Base-by-base conservation (phyloP, 129 eudicot species). In the Dittrichia graveolens region DNA sequence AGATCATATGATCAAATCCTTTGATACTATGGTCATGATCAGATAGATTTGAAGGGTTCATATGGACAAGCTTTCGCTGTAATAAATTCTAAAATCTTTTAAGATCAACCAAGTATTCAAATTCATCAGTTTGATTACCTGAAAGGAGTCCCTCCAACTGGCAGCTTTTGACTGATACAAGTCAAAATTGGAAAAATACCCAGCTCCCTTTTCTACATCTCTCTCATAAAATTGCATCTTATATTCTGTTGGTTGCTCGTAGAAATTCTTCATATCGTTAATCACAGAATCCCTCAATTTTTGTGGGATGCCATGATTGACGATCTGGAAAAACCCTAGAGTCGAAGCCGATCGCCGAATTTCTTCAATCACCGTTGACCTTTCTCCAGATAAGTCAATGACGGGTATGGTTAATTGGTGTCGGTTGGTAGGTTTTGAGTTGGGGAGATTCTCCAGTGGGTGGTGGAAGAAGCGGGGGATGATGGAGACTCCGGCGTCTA, bases 391-490 rank as follows among this genome's bases (percentile, higher is more conserved):
- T 44, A 87, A 57, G 72, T 87, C 92, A 6, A 87, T 76, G 10
- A 84, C 66, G 0, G 92, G 88, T 3, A 87, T 18, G 13, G 76
- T 41, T 5, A 65, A 31, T 15, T 15, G 16, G 42, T 74, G 72
- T 19, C 42, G 76, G 65, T 9, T 13, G 3, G 42, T 38, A 19
- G 58, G 61, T 74, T 16, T 78, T 41, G 40, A 72, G 6, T 46
- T 57, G 43, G 79, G 71, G 13, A 65, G 80, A 69, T 82, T 79
- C 44, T 79, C 87, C 55, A 85, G 86, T 7, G 89, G 85, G 63
- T 85, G 95, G 75, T 78, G 87, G 80, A 88, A 88, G 82, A 88
- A 57, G 58, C 78, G 74, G 4, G 95, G 95, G 31, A 88, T 81
- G 67, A 87, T 15, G 38, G 82, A 81, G 38, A 79, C 52, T 68